Percentiles rank a stretch among this genome's conserved stretches.
Evolutionary conservation across 768 basidiomycete genomes (phyloP).

Genomic region (Russula dissimulans): DNA sequence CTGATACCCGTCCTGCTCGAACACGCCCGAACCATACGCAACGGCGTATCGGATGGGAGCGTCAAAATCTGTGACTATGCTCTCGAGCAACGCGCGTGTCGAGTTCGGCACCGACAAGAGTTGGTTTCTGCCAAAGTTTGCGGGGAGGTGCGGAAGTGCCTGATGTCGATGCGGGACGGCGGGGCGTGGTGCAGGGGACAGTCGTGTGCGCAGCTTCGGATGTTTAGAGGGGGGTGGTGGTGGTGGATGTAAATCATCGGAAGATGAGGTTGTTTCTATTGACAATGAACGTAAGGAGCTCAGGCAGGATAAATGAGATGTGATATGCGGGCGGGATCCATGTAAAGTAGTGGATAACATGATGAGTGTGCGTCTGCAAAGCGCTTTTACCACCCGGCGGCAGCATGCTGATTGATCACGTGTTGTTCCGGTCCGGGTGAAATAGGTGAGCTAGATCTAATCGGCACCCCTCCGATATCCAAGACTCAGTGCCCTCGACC

Average conservation of each 20-base stretch:
- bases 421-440: background rate
- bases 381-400: background rate
- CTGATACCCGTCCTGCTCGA: constrained; percentile 79
- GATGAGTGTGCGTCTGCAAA: background rate
- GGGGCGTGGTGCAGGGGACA: constrained; percentile 38
- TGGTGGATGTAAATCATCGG: constrained; percentile 16
- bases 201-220: constrained; percentile 28
- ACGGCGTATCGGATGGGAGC: constrained; percentile 95
- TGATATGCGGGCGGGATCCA: constrained; percentile 6
- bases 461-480: background rate
- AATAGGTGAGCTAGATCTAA: too few species aligned
- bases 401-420: background rate
- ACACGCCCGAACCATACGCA: constrained; percentile 95
- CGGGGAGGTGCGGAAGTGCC: constrained; percentile 47
- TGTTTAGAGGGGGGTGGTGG: constrained; percentile 27
- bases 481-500: constrained; percentile 4
- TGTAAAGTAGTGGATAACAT: constrained; percentile 12
- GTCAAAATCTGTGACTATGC: constrained; percentile 70
- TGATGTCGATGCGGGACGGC: constrained; percentile 23
- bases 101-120: constrained; percentile 70
- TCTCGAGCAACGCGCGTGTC: constrained; percentile 70
- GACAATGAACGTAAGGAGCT: constrained; percentile 14
- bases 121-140: constrained; percentile 74
- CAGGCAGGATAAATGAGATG: background rate
- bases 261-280: constrained; percentile 10